Evolutionary conservation across 1,284 basidiomycete genomes (phyloP), one percentile per base, ranked within the genome.

Genomic region (Bondarzewia mesenterica): DNA sequence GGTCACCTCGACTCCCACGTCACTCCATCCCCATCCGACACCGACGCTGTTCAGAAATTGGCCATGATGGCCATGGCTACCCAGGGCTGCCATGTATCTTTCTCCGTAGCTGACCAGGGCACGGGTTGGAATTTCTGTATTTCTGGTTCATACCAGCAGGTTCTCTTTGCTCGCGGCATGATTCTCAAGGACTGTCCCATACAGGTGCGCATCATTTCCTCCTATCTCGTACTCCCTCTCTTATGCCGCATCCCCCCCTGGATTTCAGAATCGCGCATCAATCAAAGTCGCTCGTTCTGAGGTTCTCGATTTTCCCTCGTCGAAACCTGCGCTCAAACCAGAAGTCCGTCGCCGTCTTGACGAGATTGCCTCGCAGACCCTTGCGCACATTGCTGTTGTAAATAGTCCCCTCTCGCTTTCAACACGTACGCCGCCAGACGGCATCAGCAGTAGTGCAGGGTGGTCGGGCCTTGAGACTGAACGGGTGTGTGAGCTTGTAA

Each of bases 391-490:
- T 55, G 84, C 91, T 14, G 90, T 97, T 55, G 86, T 89, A 60
- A 89, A 90, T 60, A 86, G 82, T 52, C 82, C 84, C 44, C 71
- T 82, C 48, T 74, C 83, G 22, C 70, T 86, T 41, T 83, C 82
- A 22, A 83, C 78, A 52, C 76, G 85, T 52, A 82, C 83, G 1
- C 78, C 85, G 14, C 85, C 85, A 10, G 85, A 85, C 63, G 84
- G 83, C 38, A 83, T 87, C 57, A 85, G 77, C 57, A 81, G 67
- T 56, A 84, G 73, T 57, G 82, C 81, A 42, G 84, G 84, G 32
- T 89, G 84, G 85, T 79, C 85, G 16, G 93, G 93, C 3, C 78
- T 98, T 32, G 94, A 97, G 72, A 90, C 91, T 1, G 93, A 97
- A 65, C 78, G 92, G 49, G 85, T 89, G 49, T 96, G 93, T 60